phyloP scores from a whole-genome alignment of 148 eudicot genomes.

The Rheum nobile region DNA sequence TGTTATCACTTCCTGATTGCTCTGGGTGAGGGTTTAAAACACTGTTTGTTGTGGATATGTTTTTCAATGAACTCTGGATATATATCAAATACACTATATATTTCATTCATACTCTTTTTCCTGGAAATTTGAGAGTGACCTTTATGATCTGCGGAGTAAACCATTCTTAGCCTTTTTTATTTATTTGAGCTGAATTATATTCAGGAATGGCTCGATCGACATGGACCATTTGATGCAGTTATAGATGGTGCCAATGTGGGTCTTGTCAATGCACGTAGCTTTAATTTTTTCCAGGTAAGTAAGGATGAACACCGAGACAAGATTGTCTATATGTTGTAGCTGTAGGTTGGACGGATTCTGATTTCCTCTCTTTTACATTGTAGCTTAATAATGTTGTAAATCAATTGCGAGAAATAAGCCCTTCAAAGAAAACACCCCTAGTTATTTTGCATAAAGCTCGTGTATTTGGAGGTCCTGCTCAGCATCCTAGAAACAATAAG shows the following conservation, averaged over 20 bases:
- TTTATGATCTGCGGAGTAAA: constrained; percentile 13
- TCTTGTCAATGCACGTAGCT: constrained; percentile 25
- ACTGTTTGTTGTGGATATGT: not conserved
- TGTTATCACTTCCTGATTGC: not conserved
- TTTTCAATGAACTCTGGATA: not conserved
- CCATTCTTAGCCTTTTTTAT: constrained; percentile 14
- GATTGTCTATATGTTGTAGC: not conserved
- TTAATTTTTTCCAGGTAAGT: constrained; percentile 49
- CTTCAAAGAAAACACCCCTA: constrained; percentile 65
- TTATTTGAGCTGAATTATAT: constrained; percentile 19
- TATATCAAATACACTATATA: not conserved
- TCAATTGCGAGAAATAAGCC: constrained; percentile 42
- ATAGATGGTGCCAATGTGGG: constrained; percentile 89
- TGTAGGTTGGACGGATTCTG: not conserved
- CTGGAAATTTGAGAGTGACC: not conserved
- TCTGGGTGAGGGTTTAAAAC: not conserved
- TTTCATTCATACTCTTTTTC: not conserved
- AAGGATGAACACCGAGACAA: not conserved
- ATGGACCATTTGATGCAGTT: constrained; percentile 94
- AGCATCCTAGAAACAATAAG: constrained; percentile 39
- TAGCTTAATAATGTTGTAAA: constrained; percentile 55
- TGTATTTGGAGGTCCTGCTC: constrained; percentile 54
- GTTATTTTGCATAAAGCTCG: constrained; percentile 62
- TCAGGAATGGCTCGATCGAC: constrained; percentile 76
- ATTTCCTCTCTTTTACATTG: constrained; percentile 11